phyloP scores from a whole-genome alignment of 441 rosid genomes.

The Geranium incanum region DNA sequence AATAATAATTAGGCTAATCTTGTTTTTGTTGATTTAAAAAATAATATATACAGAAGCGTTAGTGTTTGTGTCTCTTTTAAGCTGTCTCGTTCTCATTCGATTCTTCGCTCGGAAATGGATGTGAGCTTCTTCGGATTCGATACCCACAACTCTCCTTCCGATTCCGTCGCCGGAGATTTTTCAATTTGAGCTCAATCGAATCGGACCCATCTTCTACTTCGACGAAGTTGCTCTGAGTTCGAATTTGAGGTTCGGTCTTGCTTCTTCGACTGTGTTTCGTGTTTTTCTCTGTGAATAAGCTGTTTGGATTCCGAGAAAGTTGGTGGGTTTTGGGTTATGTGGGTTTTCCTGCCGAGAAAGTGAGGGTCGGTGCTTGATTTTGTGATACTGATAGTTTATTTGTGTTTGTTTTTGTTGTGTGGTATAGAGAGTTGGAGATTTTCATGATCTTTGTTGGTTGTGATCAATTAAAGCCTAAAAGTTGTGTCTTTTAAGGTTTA shows the following conservation, averaged over 20 bases:
- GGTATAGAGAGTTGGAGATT: neutral
- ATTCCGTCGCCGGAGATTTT: neutral
- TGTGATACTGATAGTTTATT: neutral
- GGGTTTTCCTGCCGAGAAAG: neutral
- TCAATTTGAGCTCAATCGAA: neutral
- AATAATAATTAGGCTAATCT: too few relatives aligned
- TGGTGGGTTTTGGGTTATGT: neutral
- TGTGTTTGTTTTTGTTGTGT: neutral
- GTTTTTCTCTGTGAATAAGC: neutral
- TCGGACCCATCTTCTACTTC: neutral
- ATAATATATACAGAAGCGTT: neutral
- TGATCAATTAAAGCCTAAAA: neutral
- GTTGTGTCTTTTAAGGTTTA: neutral
- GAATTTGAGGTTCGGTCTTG: neutral
- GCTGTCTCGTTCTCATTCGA: conserved; percentile 42
- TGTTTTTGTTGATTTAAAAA: too few relatives aligned
- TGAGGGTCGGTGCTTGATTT: neutral
- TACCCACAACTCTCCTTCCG: neutral
- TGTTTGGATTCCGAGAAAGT: neutral
- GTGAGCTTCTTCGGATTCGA: conserved; percentile 23
- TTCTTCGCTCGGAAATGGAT: conserved; percentile 39
- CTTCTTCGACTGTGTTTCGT: neutral
- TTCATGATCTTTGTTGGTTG: neutral
- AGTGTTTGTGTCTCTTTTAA: conserved; percentile 33
- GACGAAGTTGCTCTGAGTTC: neutral